Evolutionary conservation across 306 rosid species (phyloP).

Genomic region (Luffa acutangula): DNA sequence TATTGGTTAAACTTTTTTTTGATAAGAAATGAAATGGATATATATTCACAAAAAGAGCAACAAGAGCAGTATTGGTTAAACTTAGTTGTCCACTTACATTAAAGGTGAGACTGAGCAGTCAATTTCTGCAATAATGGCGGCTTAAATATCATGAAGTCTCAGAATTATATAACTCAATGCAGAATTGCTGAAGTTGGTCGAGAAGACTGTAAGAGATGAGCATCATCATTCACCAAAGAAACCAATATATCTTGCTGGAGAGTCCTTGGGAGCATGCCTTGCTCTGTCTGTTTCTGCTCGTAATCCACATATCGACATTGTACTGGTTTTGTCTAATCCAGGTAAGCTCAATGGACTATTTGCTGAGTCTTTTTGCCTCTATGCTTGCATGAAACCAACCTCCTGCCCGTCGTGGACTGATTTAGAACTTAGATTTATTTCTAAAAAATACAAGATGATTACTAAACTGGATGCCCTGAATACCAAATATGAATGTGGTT

Average conservation of each 20-base stretch:
- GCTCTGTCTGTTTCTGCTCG: slow-evolving; percentile 77
- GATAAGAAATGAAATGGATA: too few relatives aligned
- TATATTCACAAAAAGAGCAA: too few relatives aligned
- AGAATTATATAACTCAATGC: slow-evolving; percentile 3
- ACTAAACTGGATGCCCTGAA: neutral
- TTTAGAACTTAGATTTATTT: neutral
- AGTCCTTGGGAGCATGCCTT: slow-evolving; percentile 80
- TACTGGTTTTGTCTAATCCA: slow-evolving; percentile 73
- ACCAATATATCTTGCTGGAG: slow-evolving; percentile 85
- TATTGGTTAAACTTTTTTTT: neutral
- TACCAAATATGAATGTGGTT: neutral
- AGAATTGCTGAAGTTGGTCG: slow-evolving; percentile 74
- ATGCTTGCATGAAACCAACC: neutral
- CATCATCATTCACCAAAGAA: slow-evolving; percentile 39
- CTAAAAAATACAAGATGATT: neutral
- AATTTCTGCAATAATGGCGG: neutral
- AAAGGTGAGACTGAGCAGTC: neutral
- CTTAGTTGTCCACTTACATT: neutral
- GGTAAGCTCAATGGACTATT: slow-evolving; percentile 25
- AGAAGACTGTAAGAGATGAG: slow-evolving; percentile 44
- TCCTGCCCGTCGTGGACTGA: neutral
- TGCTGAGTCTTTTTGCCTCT: neutral
- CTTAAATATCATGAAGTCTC: neutral
- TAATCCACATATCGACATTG: slow-evolving; percentile 71
- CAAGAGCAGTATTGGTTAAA: neutral